phyloP scores from a whole-genome alignment of 768 basidiomycete genomes.

The Macrolepiota albuminosa region DNA sequence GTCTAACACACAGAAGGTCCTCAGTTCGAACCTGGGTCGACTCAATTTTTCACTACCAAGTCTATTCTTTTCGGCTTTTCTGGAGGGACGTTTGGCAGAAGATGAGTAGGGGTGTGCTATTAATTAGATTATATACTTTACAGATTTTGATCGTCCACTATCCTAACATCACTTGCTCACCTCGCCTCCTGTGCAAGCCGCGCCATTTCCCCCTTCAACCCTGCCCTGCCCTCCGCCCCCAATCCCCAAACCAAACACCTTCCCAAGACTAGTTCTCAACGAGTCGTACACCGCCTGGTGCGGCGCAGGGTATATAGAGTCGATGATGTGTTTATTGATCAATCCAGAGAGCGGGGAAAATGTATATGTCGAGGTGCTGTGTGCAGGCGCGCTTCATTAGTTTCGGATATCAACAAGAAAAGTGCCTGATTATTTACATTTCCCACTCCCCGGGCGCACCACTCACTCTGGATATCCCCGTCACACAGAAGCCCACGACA shows the following conservation, averaged over 20 bases:
- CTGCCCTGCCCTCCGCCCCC: not conserved
- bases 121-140: too few species aligned
- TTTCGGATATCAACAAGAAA: not conserved
- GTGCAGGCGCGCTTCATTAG: not conserved
- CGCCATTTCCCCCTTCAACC: not conserved
- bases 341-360: not conserved
- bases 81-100: too few species aligned
- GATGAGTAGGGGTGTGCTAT: too few species aligned
- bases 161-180: too few species aligned
- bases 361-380: not conserved
- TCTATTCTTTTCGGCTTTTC: too few species aligned
- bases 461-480: constrained; percentile 60
- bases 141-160: too few species aligned
- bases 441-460: constrained; percentile 65
- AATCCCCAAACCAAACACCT: not conserved
- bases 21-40: constrained; percentile 19
- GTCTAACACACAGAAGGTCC: constrained; percentile 51
- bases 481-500: constrained; percentile 48
- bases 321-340: not conserved
- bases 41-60: not conserved
- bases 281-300: not conserved
- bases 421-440: constrained; percentile 30
- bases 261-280: not conserved
- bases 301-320: not conserved
- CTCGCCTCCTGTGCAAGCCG: not conserved